Evolutionary conservation across 352 stramenopile genomes (phyloP).

Genomic region (Phytophthora pluvialis): DNA sequence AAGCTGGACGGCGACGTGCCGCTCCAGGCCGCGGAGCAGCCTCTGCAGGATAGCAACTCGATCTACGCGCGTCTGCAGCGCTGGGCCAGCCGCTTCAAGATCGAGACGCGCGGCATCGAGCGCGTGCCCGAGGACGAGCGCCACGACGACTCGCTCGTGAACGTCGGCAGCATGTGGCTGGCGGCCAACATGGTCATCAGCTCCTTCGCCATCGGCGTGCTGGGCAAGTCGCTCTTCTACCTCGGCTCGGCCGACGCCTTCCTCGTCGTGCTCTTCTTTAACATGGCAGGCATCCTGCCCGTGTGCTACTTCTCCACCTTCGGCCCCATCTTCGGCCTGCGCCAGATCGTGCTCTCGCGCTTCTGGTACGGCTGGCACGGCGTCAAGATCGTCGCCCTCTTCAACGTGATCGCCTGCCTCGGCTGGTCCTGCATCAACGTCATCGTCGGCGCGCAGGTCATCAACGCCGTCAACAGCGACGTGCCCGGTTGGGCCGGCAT

Average conservation of each 20-base stretch:
- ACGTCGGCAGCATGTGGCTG: conserved; percentile 55
- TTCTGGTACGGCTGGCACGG: conserved; percentile 58
- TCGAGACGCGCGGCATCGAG: conserved; percentile 56
- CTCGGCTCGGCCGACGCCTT: conserved; percentile 49
- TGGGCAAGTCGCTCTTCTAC: conserved; percentile 56
- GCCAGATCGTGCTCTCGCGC: conserved; percentile 57
- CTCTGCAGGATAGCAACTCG: conserved; percentile 26
- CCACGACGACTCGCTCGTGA: conserved; percentile 47
- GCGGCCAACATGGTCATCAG: conserved; percentile 57
- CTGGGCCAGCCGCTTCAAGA: conserved; percentile 43
- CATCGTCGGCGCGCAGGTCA: conserved; percentile 56
- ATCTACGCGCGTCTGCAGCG: conserved; percentile 35
- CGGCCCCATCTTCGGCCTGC: conserved; percentile 48
- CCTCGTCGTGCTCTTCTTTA: conserved; percentile 50
- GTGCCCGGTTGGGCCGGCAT: conserved; percentile 52
- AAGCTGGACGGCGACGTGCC: conserved; percentile 36
- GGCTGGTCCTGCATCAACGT: conserved; percentile 57
- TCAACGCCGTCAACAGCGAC: conserved; percentile 53
- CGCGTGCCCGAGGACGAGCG: conserved; percentile 54
- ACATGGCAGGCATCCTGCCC: conserved; percentile 51
- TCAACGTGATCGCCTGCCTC: conserved; percentile 52
- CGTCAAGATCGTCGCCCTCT: conserved; percentile 50
- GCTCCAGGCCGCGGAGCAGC: conserved; percentile 15
- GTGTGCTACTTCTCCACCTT: conserved; percentile 57
- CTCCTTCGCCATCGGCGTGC: conserved; percentile 48